phyloP scores from a whole-genome alignment of 176 grass and related monocot genomes.

The Alopecurus myosuroides region DNA sequence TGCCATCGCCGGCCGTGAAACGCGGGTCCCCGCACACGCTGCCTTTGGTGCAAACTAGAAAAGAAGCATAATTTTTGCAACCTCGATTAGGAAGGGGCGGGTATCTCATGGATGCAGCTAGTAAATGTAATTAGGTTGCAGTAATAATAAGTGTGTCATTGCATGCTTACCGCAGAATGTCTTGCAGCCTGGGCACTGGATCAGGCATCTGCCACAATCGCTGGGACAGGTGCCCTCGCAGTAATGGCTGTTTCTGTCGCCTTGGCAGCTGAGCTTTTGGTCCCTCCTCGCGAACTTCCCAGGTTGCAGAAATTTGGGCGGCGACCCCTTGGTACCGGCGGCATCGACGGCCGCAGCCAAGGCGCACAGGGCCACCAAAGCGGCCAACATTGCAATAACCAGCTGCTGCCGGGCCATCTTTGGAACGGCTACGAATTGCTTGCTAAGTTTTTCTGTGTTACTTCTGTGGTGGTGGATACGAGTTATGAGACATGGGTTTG shows the following conservation, averaged over 20 bases:
- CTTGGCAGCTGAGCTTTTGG: background rate
- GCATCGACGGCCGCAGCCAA: background rate
- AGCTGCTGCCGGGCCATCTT: background rate
- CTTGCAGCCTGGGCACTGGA: conserved; percentile 44
- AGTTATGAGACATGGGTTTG: no score
- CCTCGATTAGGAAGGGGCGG: no score
- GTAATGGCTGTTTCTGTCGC: background rate
- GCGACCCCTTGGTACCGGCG: background rate
- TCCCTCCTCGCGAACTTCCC: conserved; percentile 1
- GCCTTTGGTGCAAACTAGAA: no score
- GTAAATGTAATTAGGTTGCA: no score
- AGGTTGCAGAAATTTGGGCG: background rate
- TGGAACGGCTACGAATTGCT: no score
- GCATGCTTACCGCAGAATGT: conserved; percentile 38
- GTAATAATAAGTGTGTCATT: background rate
- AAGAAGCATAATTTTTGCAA: no score
- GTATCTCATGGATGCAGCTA: no score
- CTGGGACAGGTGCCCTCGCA: conserved; percentile 32
- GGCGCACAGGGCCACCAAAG: background rate
- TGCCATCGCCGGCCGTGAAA: conserved; percentile 60
- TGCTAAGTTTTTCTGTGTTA: no score
- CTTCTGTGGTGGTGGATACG: background rate
- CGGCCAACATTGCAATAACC: background rate
- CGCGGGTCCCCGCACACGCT: conserved; percentile 40
- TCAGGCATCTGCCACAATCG: conserved; percentile 23